Evolutionary conservation across 176 grass and related monocot genomes (phyloP).

Genomic region (Tuctoria greenei): DNA sequence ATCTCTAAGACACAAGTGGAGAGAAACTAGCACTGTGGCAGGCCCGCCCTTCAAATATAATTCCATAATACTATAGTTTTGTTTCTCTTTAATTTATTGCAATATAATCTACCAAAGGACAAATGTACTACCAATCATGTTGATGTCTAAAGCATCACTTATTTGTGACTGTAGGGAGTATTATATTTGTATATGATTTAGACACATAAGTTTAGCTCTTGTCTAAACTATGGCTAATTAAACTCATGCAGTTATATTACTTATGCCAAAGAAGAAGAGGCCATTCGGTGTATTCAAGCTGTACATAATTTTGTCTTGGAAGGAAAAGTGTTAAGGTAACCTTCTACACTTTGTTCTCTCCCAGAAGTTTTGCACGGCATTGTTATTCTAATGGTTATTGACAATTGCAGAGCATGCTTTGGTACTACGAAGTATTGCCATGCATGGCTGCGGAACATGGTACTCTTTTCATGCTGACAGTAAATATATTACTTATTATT

Average conservation of each 20-base stretch:
- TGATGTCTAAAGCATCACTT: not conserved
- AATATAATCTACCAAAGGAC: not conserved
- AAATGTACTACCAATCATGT: not conserved
- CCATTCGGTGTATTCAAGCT: slow-evolving; percentile 92
- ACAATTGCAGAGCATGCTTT: slow-evolving; percentile 79
- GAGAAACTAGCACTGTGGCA: too few species aligned
- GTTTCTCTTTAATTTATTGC: not conserved
- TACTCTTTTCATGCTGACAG: slow-evolving; percentile 44
- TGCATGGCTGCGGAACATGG: slow-evolving; percentile 95
- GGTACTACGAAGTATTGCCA: slow-evolving; percentile 99
- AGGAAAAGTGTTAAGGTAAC: slow-evolving; percentile 88
- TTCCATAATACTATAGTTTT: not conserved
- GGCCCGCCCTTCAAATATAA: not conserved
- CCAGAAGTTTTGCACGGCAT: slow-evolving; percentile 15
- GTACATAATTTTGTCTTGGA: slow-evolving; percentile 97
- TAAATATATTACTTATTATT: slow-evolving; percentile 20
- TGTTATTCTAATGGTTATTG: slow-evolving; percentile 24
- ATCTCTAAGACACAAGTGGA: too few species aligned
- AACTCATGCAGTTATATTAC: slow-evolving; percentile 83
- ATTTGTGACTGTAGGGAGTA: slow-evolving; percentile 4
- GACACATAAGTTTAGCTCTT: not conserved
- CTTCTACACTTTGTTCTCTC: slow-evolving; percentile 40
- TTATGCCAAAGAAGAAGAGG: slow-evolving; percentile 96
- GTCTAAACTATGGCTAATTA: slow-evolving; percentile 16
- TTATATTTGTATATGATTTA: not conserved